phyloP scores from a whole-genome alignment of 2,329 filamentous ascomycete genomes.

The Neofusicoccum cordaticola region DNA sequence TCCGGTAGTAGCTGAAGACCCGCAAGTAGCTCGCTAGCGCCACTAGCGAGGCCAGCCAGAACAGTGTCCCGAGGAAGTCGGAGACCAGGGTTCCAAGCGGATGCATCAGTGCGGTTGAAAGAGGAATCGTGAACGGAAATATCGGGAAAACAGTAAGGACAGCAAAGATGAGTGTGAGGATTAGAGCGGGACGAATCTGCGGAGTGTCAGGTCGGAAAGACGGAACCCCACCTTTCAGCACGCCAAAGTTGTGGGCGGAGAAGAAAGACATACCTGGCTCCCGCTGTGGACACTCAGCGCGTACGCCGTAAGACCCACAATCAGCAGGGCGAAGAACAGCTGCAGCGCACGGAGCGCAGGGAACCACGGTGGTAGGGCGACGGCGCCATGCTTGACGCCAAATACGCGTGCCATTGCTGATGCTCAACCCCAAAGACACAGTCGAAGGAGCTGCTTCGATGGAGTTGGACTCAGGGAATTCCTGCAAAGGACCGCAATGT shows the following conservation, averaged over 20 bases:
- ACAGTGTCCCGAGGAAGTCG: slow-evolving; percentile 22
- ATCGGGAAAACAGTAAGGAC: slow-evolving; percentile 24
- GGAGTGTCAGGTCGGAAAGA: not conserved
- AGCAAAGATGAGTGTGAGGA: slow-evolving; percentile 23
- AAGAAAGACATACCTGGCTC: slow-evolving; percentile 20
- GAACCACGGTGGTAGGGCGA: slow-evolving; percentile 24
- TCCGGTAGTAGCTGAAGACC: slow-evolving; percentile 18
- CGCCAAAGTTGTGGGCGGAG: not conserved
- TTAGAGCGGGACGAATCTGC: slow-evolving; percentile 24
- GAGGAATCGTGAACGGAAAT: slow-evolving; percentile 17
- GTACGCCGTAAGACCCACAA: slow-evolving; percentile 28
- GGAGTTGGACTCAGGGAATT: not conserved
- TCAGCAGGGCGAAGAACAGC: slow-evolving; percentile 28
- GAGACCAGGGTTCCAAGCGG: slow-evolving; percentile 16
- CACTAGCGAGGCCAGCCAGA: slow-evolving; percentile 24
- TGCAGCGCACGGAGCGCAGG: slow-evolving; percentile 28
- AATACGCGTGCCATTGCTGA: not conserved
- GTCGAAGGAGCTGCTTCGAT: not conserved
- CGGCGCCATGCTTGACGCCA: not conserved
- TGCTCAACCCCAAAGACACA: not conserved
- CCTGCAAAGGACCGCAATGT: too few species aligned
- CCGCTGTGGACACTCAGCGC: slow-evolving; percentile 14
- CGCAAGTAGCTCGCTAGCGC: slow-evolving; percentile 23
- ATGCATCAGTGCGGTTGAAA: slow-evolving; percentile 4
- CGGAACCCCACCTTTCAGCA: not conserved